Base-by-base conservation (phyloP, 495 filamentous ascomycete species). In the Neurospora sp. region DNA sequence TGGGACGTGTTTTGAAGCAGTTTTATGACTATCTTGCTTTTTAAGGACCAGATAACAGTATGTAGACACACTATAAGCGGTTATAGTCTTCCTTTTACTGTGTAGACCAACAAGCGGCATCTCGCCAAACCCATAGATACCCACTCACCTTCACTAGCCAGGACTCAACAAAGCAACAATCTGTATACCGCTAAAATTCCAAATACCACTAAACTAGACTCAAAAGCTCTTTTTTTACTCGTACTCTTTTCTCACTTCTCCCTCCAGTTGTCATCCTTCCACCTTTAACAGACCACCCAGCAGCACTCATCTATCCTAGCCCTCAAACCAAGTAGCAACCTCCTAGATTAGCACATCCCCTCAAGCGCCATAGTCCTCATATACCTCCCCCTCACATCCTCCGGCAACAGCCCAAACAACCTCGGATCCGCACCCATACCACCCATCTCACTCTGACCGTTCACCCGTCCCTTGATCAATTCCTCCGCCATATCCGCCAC, bases 401-500 rank as follows among this genome's bases (percentile, higher is more conserved):
- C 73, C 41, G 79, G 78, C 71, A 81, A 69, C 72, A 81, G 70
- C 8, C 71, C 59, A 40, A 75, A 78, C 70, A 81, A 42, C 48
- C 78, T 76, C 20, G 69, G 37, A 72, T 81, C 78, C 0, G 71
- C 75, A 5, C 77, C 75, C 73, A 27, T 66, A 1, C 27, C 53
- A 3, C 53, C 53, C 53, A 66, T 66, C 27, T 66, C 53, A 1
- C 53, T 66, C 27, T 59, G 20, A 2, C 53, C 53, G 16, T 66
- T 66, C 22, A 66, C 53, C 27, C 70, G 72, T 2, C 72, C 68
- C 73, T 71, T 46, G 11, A 81, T 78, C 71, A 81, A 39, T 44
- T 78, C 78, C 77, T 93, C 93, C 69, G 93, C 94, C 78, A 89
- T 91, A 79, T 97, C 91, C 77, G 92, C 89, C 59, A 96, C 84